phyloP scores from a whole-genome alignment of 106 monocot genomes.

The Ottelia alismoides region DNA sequence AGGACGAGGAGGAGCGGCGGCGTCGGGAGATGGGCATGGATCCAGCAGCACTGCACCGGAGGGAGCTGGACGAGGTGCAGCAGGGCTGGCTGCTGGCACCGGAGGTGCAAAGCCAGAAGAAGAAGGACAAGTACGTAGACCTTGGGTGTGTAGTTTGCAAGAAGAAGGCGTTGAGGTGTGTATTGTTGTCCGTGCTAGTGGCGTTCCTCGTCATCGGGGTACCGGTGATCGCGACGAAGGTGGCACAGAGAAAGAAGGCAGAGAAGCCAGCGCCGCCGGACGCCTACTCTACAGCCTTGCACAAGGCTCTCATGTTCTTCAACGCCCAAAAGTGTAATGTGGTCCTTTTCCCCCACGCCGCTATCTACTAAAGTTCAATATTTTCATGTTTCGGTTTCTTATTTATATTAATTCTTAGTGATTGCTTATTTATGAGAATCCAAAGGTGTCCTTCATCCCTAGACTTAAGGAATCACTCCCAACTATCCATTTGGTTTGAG shows the following conservation, averaged over 20 bases:
- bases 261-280: constrained; percentile 42
- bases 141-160: constrained; percentile 55
- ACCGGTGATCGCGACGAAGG: constrained; percentile 51
- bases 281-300: constrained; percentile 36
- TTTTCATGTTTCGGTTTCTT: too few species aligned
- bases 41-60: constrained; percentile 28
- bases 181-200: constrained; percentile 14
- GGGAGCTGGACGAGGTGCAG: constrained; percentile 69
- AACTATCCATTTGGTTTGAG: too few species aligned
- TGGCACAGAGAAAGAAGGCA: constrained; percentile 34
- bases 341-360: too few species aligned
- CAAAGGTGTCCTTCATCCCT: too few species aligned
- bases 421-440: too few species aligned
- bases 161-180: constrained; percentile 46
- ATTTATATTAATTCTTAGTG: too few species aligned
- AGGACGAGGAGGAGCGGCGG: constrained; percentile 49
- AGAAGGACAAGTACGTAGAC: constrained; percentile 61
- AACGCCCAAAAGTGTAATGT: constrained; percentile 76
- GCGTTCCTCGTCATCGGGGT: constrained; percentile 50
- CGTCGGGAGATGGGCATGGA: constrained; percentile 51
- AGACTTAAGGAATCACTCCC: too few species aligned
- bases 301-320: too few species aligned
- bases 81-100: constrained; percentile 80
- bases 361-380: too few species aligned
- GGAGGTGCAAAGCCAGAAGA: constrained; percentile 23